Evolutionary conservation across 768 basidiomycete genomes (phyloP).

Genomic region (Xerocomellus chrysenteron): DNA sequence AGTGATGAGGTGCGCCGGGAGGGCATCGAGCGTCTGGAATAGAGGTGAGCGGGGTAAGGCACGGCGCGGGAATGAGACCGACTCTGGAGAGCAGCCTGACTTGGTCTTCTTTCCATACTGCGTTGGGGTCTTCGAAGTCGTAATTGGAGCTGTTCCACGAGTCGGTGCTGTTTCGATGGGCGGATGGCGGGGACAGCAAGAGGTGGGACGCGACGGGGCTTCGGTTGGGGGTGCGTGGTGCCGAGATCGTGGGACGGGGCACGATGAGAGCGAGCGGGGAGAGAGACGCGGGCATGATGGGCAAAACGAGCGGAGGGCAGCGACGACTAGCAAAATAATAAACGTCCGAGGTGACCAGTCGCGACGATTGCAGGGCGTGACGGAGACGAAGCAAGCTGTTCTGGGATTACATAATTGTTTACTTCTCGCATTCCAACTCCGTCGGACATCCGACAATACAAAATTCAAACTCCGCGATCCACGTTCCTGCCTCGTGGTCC

Average conservation of each 20-base stretch:
- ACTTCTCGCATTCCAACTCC: constrained; percentile 20
- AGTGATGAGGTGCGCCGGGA: constrained; percentile 81
- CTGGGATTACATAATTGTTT: constrained; percentile 24
- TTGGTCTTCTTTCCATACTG: constrained; percentile 76
- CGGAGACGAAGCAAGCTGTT: constrained; percentile 6
- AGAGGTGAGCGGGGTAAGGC: constrained; percentile 5
- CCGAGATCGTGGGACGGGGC: constrained; percentile 52
- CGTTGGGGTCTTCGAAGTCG: constrained; percentile 59
- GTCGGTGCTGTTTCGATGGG: constrained; percentile 66
- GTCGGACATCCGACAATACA: constrained; percentile 10
- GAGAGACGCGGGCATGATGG: constrained; percentile 43
- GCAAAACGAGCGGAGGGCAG: constrained; percentile 52
- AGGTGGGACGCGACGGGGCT: constrained; percentile 55
- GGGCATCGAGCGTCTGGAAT: constrained; percentile 69
- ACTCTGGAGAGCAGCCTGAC: constrained; percentile 66
- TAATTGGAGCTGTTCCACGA: constrained; percentile 83
- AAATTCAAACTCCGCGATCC: constrained; percentile 16
- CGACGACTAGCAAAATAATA: constrained; percentile 22
- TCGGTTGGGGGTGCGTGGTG: constrained; percentile 60
- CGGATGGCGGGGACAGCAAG: constrained; percentile 43
- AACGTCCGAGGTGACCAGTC: constrained; percentile 10
- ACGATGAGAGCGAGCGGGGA: constrained; percentile 61
- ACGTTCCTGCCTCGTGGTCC: constrained; percentile 23
- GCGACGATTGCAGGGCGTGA: constrained; percentile 2
- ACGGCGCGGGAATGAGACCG: constrained; percentile 19